Base-by-base conservation (phyloP, 164 flowering plant genomes). In the Stephania japonica region DNA sequence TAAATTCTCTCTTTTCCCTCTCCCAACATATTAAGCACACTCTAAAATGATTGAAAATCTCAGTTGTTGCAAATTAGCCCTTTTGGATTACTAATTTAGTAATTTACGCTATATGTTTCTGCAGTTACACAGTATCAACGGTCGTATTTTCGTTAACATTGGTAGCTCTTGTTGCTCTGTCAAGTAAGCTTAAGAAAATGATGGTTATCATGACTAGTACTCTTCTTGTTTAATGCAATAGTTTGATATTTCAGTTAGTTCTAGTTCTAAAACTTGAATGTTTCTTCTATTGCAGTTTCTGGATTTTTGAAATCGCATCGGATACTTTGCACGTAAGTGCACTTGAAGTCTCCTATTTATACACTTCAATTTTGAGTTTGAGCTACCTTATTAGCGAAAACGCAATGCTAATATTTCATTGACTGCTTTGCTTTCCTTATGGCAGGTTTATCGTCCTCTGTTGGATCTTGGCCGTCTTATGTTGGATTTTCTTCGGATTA, bases 401-500 rank as follows among this genome's bases (percentile, higher is more conserved):
- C 14, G 14, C 10, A 44, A 44, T 44, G 10, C 50, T 44, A 44
- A 44, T 44, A 44, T 13, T 44, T 44, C 1, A 44, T 44, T 44
- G 10, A 44, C 14, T 44, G 63, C 64, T 19, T 42, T 69, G 21
- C 69, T 65, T 11, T 11, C 38, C 47, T 69, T 70, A 21, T 77
- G 81, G 44, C 93, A 94, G 98, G 80, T 75, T 94, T 7, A 80
- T 94, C 13, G 74, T 73, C 25, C 9, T 91, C 0, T 88, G 94
- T 75, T 92, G 97, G 98, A 25, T 85, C 23, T 76, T 90, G 64
- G 88, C 90, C 27, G 76, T 73, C 49, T 43, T 94, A 16, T 88
- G 91, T 80, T 94, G 98, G 93, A 0, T 90, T 42, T 82, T 80
- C 78, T 92, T 89, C 71, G 98, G 97, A 42, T 9, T 82, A 32